Conservation (phyloP, 257 asterid species). For the Scutellaria barbata region DNA sequence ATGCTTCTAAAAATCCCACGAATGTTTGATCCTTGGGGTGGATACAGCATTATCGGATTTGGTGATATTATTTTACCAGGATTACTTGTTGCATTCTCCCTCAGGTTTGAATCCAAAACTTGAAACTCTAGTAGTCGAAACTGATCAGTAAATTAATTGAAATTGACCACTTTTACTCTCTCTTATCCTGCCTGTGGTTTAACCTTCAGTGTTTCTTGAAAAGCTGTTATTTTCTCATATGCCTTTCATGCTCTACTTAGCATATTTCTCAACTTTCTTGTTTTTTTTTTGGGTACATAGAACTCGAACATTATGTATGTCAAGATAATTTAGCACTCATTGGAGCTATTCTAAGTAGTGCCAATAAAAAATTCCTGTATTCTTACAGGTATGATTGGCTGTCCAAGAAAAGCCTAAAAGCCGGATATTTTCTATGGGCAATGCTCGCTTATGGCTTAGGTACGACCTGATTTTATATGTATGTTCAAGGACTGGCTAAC, state of each 20-base stretch:
- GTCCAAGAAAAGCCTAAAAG: constrained; percentile 69
- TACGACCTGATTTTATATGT: constrained; percentile 29
- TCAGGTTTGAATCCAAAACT: constrained; percentile 45
- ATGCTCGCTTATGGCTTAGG: constrained; percentile 95
- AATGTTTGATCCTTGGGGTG: constrained; percentile 98
- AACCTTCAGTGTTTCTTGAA: neutral
- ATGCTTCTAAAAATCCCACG: constrained; percentile 92
- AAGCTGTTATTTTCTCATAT: neutral
- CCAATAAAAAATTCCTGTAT: constrained; percentile 10
- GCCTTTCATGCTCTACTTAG: constrained; percentile 9
- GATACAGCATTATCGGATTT: constrained; percentile 90
- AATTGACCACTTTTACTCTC: too few species aligned
- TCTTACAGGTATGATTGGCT: constrained; percentile 90
- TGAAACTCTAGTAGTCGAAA: neutral
- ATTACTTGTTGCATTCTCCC: constrained; percentile 69
- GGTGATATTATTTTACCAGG: constrained; percentile 95
- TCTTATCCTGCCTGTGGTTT: too few species aligned
- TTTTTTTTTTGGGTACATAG: neutral
- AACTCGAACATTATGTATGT: neutral
- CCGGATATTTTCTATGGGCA: constrained; percentile 88
- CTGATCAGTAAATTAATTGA: neutral
- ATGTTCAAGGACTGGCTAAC: neutral
- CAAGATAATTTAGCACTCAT: constrained; percentile 5
- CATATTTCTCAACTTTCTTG: neutral
- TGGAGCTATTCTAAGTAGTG: neutral